Conservation (phyloP, 1,284 basidiomycete genomes). For the Testicularia cyperi region DNA sequence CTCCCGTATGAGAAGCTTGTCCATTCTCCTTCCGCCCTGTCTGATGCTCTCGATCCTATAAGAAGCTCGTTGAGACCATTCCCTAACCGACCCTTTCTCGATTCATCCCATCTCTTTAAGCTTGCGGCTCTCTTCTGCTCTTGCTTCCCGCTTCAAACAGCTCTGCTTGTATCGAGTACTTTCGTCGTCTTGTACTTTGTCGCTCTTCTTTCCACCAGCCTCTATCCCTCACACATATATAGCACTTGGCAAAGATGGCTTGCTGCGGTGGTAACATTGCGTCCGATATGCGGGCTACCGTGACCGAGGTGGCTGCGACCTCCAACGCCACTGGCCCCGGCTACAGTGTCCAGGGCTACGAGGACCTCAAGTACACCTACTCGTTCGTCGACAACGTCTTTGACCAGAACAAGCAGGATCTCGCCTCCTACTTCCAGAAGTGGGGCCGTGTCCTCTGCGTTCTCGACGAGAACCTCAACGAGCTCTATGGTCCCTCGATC, state of each 20-base stretch:
- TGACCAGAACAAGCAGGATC: constrained; percentile 60
- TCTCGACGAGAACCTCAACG: constrained; percentile 61
- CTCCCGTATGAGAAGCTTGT: too few relatives aligned
- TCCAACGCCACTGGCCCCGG: constrained; percentile 46
- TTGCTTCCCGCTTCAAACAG: too few relatives aligned
- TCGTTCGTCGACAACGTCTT: constrained; percentile 63
- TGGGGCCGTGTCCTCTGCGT: constrained; percentile 62
- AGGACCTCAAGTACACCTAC: constrained; percentile 58
- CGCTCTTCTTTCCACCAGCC: background rate
- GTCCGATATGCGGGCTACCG: constrained; percentile 62
- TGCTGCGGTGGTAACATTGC: constrained; percentile 37
- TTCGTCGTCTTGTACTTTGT: too few relatives aligned
- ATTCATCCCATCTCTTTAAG: too few relatives aligned
- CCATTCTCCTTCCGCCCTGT: too few relatives aligned
- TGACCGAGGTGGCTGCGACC: constrained; percentile 55
- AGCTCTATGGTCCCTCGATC: constrained; percentile 56
- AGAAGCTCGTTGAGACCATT: too few relatives aligned
- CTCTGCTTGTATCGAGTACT: too few relatives aligned
- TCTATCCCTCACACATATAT: background rate
- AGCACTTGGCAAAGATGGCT: constrained; percentile 20
- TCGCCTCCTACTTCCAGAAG: constrained; percentile 62
- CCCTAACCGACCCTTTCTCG: too few relatives aligned
- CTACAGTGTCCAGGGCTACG: constrained; percentile 46
- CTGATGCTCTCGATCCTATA: too few relatives aligned
- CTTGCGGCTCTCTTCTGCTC: too few relatives aligned